These are phyloP conservation scores for Penicillium argentinense DNA, from an alignment of 495 filamentous ascomycete species.

Conservation along the genomic window DNA sequence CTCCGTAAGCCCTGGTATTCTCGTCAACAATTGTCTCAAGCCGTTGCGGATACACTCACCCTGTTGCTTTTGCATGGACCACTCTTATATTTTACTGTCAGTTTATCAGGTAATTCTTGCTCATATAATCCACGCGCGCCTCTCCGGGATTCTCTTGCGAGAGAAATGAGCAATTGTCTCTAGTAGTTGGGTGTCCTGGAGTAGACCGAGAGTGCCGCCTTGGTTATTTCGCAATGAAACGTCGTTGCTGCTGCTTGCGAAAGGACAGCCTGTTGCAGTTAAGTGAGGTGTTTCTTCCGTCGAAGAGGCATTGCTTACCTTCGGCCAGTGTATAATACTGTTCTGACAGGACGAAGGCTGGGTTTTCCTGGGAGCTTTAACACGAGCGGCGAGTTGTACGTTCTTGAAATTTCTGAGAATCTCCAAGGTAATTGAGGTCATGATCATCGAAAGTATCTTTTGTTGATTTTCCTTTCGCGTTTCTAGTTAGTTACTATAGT, in stretches of 20 bases:
- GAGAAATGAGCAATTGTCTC: slow-evolving; percentile 58
- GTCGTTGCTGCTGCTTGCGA: slow-evolving; percentile 30
- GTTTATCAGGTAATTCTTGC: no score
- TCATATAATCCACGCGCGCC: slow-evolving; percentile 19
- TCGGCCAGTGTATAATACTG: slow-evolving; percentile 10
- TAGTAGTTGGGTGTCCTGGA: slow-evolving; percentile 40
- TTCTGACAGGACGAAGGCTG: slow-evolving; percentile 3
- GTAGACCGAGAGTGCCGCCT: slow-evolving; percentile 30
- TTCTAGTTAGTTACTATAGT: no score
- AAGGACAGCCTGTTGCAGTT: slow-evolving; percentile 17
- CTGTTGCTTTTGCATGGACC: slow-evolving; percentile 63
- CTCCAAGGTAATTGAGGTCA: no score
- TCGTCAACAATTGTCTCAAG: no score
- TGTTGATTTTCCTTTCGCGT: background rate
- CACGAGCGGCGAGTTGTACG: no score
- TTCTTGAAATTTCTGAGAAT: no score
- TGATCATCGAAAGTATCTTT: no score
- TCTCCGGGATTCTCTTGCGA: slow-evolving; percentile 50
- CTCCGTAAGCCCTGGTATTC: slow-evolving; percentile 61
- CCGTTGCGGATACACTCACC: no score
- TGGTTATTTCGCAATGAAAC: slow-evolving; percentile 26
- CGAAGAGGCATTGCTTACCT: background rate
- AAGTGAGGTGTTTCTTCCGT: background rate
- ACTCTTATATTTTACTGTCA: no score
- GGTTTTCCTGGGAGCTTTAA: no score